A percentile compares a stretch with the other conserved stretches of the same genome.
Evolutionary conservation across 2,329 filamentous ascomycete species (phyloP).

Genomic region (Neocatenulostroma microsporum): DNA sequence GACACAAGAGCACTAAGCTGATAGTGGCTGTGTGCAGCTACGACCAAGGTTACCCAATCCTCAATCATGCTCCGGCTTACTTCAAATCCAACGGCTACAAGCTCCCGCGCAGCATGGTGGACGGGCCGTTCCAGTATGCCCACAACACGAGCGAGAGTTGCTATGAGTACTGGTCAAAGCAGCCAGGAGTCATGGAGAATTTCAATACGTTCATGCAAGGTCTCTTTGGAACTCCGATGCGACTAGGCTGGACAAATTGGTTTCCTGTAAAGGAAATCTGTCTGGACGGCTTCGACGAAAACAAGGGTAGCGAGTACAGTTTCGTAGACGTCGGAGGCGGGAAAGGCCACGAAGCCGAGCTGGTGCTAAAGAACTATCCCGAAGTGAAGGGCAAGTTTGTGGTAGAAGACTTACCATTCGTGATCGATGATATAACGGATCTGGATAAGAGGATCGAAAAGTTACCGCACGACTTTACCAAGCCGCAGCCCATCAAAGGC

Average conservation of each 20-base stretch:
- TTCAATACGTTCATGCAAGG: conserved; percentile 16
- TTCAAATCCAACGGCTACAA: conserved; percentile 10
- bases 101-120: conserved; percentile 5
- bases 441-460: conserved; percentile 15
- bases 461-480: conserved; percentile 13
- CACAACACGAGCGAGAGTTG: conserved; percentile 10
- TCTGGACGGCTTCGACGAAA: conserved; percentile 11
- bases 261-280: conserved; percentile 12
- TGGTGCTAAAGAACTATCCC: conserved; percentile 8
- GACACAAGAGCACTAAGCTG: no score
- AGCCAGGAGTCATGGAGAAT: conserved; percentile 14
- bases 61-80: conserved; percentile 10
- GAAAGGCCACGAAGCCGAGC: conserved; percentile 12
- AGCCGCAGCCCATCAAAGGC: conserved; percentile 10
- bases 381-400: conserved; percentile 9
- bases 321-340: conserved; percentile 15
- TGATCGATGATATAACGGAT: conserved; percentile 13
- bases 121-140: conserved; percentile 13
- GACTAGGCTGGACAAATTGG: conserved; percentile 9
- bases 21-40: conserved; percentile 4
- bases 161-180: conserved; percentile 12
- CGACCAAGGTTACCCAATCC: conserved; percentile 9
- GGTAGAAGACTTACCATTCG: conserved; percentile 12
- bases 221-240: conserved; percentile 10
- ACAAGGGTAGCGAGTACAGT: no score